phyloP scores from a whole-genome alignment of 169 alveolate species.

The Plasmodium inui region DNA sequence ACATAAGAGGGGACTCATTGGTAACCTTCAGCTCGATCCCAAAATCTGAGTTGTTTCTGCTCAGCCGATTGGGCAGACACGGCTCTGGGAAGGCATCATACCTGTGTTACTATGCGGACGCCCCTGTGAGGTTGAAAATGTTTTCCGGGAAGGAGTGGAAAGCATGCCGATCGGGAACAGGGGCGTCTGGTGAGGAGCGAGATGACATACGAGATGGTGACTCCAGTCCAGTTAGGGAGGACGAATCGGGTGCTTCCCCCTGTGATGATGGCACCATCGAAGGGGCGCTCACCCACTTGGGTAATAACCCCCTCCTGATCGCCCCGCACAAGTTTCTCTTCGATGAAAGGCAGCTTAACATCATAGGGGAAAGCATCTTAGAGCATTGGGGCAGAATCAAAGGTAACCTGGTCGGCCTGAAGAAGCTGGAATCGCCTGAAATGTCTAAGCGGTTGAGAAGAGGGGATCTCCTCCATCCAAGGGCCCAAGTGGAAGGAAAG shows the following conservation, averaged over 20 bases:
- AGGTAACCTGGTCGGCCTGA: not conserved
- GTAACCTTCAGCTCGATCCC: not conserved
- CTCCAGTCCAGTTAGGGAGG: not conserved
- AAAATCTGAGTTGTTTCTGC: conserved; percentile 17
- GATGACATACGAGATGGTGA: not conserved
- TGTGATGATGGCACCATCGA: not conserved
- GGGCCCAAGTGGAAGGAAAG: not conserved
- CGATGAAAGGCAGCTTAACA: not conserved
- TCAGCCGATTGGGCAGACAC: not conserved
- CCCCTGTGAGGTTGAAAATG: conserved; percentile 12
- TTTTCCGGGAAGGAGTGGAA: not conserved
- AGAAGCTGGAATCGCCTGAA: not conserved
- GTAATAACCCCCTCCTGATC: not conserved
- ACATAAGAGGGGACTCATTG: not conserved
- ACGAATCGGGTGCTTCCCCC: not conserved
- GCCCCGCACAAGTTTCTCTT: not conserved
- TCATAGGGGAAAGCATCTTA: not conserved
- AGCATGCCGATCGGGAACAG: not conserved
- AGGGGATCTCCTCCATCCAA: not conserved
- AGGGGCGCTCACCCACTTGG: not conserved
- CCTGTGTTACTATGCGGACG: conserved; percentile 28
- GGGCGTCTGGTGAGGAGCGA: not conserved
- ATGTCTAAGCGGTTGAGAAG: not conserved
- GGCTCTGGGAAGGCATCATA: not conserved
- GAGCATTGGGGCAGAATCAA: conserved; percentile 1